A percentile compares a stretch with the other conserved stretches of the same genome.
These are phyloP conservation scores for Calocera viscosa DNA, from an alignment of 768 basidiomycete species.

Conservation along the genomic window DNA sequence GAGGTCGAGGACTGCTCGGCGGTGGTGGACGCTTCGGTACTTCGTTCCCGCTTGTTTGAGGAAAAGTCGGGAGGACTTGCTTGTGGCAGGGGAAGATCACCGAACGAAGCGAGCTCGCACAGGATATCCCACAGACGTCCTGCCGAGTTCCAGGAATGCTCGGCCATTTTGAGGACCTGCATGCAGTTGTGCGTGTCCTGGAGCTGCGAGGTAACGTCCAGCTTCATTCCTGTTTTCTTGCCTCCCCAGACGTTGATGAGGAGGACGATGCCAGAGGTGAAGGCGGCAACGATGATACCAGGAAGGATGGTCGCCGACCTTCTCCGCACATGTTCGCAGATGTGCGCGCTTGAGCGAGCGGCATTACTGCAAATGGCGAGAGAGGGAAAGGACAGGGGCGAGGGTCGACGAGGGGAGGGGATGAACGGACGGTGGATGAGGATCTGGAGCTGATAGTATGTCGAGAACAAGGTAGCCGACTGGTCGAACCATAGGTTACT, in stretches of 20 bases:
- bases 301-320: slow-evolving; percentile 24
- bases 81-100: slow-evolving; percentile 55
- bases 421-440: slow-evolving; percentile 70
- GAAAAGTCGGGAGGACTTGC: slow-evolving; percentile 35
- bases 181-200: slow-evolving; percentile 50
- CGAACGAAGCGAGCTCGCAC: slow-evolving; percentile 57
- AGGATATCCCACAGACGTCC: slow-evolving; percentile 45
- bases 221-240: slow-evolving; percentile 35
- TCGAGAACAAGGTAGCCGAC: slow-evolving; percentile 43
- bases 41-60: slow-evolving; percentile 49
- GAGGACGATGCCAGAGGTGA: slow-evolving; percentile 44
- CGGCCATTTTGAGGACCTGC: slow-evolving; percentile 37
- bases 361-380: slow-evolving; percentile 73
- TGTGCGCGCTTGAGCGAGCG: slow-evolving; percentile 59
- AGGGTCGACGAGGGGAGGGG: slow-evolving; percentile 43
- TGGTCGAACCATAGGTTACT: slow-evolving; percentile 43
- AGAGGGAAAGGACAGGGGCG: slow-evolving; percentile 45
- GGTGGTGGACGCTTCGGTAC: slow-evolving; percentile 30
- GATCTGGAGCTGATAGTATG: slow-evolving; percentile 59
- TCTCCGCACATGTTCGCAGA: slow-evolving; percentile 47
- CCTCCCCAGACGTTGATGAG: slow-evolving; percentile 57
- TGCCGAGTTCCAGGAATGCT: slow-evolving; percentile 18
- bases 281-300: slow-evolving; percentile 32
- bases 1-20: slow-evolving; percentile 7
- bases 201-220: slow-evolving; percentile 40